Base-by-base conservation (phyloP, 2,329 filamentous ascomycete genomes). In the Aspergillus neotritici region DNA sequence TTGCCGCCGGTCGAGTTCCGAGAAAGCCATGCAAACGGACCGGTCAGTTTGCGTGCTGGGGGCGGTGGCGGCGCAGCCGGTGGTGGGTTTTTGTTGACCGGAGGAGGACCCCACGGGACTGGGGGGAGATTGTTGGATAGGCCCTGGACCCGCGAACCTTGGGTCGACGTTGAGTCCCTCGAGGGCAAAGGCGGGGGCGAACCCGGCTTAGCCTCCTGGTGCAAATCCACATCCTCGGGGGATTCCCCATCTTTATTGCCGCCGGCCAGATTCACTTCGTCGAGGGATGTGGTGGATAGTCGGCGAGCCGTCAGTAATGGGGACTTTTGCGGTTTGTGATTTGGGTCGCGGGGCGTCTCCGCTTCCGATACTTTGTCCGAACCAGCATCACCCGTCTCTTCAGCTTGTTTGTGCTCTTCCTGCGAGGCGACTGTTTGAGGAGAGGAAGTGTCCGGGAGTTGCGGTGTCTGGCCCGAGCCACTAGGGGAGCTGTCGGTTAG, bases 1-100 rank as follows among this genome's bases (percentile, higher is more conserved):
- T 76, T 78, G 30, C 76, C 74, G 9, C 67, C 65, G 21, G 65
- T 67, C 16, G 80, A 79, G 62, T 76, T 83, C 53, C 87, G 75
- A 28, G 87, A 87, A 31, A 94, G 76, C 83, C 87, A 91, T 31
- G 87, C 80, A 57, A 94, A 94, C n/a, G 86, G 87, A 54, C 87
- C 87, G 7, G 87, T 90, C 43, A 94, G 78, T 64, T 93, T 94
- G 59, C 88, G 77, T 53, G 71, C 57, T 13, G 69, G 62, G 32
- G 68, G 63, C 17, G 62, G 57, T 4, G 66, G 64, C 14, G 68
- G 63, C 34, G 70, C 63, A 16, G 65, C 63, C 31, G 67, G 62
- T 42, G 67, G 46, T 31, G 60, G 50, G 36, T 60, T 57, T 48
- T 65, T 63, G 53, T 64, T 65, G 32, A 59, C 53, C 14, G 77